Base-by-base conservation (phyloP, 2,329 filamentous ascomycete species). In the Cladosporium colombiae region DNA sequence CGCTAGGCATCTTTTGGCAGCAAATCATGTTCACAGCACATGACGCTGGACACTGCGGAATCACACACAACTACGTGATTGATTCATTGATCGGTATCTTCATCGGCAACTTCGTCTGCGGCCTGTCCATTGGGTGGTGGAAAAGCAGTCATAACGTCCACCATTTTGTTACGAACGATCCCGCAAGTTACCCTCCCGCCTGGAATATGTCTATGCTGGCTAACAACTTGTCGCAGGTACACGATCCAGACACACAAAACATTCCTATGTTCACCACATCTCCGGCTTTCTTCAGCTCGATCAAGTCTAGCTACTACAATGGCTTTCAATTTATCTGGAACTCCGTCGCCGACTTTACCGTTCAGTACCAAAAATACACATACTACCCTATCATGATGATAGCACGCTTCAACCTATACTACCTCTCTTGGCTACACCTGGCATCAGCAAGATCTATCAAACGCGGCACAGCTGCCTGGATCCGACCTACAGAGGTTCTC, bases 211-310 rank as follows among this genome's bases (percentile, higher is more conserved):
- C 25, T 6, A 8, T n/a, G 1, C 1, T 27, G 10, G 70, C 67
- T 77, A 72, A 18, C 16, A 14, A 23, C 44, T 61, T 29, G 14
- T 6, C 16, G 29, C 62, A 70, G 58, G 76, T 79, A 66, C 78
- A 80, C 68, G 78, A 80, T 60, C 78, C 78, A 0, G 78, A 80
- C 57, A 74, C 79, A 33, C 78, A 80, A 64, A 79, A 97, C 76
- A 86, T 96, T 78, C 93, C 93, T 3, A 89, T 97, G 76, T 92
- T 97, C 76, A 92, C 92, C 67, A 86, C 95, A 31, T 93, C 91
- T 1, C 92, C 96, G 72, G 88, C 92, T 23, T 90, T 95, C 73
- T 85, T 96, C 62, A 83, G 83, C 49, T 89, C 82, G 65, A 81
- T 97, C 56, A 84, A 86, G 37, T 95, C 91, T 21, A 91, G 91